These are phyloP conservation scores for Arthrobotrys musiformis DNA, from an alignment of 2,329 filamentous ascomycete species.

Conservation along the genomic window DNA sequence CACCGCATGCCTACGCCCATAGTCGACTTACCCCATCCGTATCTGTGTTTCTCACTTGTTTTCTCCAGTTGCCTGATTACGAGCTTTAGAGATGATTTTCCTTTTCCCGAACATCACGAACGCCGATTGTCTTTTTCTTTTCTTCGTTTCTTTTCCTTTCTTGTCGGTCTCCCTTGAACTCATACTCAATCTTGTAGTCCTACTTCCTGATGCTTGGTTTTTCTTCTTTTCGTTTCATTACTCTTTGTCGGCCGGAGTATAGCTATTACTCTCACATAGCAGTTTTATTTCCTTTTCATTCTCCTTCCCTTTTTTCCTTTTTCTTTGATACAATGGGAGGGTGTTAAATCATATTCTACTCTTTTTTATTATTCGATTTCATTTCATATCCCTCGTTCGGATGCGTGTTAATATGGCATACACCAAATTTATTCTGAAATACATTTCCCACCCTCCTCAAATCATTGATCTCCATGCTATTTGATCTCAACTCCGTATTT, in stretches of 20 bases:
- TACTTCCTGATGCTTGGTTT: constrained; percentile 22
- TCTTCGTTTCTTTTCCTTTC: constrained; percentile 51
- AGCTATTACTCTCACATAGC: constrained; percentile 23
- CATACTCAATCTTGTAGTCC: constrained; percentile 53
- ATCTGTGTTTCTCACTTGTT: constrained; percentile 1
- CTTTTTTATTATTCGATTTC: constrained; percentile 10
- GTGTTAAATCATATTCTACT: constrained; percentile 43
- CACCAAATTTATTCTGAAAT: constrained; percentile 24
- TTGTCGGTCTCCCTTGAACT: constrained; percentile 46
- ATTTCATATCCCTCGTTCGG: constrained; percentile 36
- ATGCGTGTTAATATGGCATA: constrained; percentile 41
- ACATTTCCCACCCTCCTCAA: constrained; percentile 16
- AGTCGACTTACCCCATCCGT: constrained; percentile 7
- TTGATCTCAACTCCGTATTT: neutral
- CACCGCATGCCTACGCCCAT: constrained; percentile 9
- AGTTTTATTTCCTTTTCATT: constrained; percentile 19
- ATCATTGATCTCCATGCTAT: neutral
- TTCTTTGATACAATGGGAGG: constrained; percentile 46
- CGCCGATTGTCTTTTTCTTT: constrained; percentile 57
- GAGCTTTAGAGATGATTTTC: constrained; percentile 57
- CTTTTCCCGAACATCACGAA: constrained; percentile 53
- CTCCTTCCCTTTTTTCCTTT: constrained; percentile 13
- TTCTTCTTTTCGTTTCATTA: constrained; percentile 1
- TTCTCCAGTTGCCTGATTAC: constrained; percentile 40
- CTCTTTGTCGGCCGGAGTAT: constrained; percentile 43